Conservation (phyloP, 441 rosid species). For the Erodium texanum region DNA sequence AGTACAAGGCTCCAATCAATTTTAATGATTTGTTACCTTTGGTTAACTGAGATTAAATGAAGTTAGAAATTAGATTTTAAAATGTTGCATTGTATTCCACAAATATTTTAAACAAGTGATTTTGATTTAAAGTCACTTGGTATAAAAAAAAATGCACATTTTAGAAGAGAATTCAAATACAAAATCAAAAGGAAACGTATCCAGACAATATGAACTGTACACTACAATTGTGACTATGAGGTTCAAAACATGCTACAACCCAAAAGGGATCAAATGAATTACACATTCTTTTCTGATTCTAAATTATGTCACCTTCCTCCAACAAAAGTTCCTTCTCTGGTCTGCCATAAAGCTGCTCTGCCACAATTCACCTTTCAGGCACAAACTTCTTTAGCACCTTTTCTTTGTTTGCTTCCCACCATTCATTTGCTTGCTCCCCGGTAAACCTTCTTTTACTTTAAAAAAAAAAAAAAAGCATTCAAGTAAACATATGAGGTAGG, state of each 20-base stretch:
- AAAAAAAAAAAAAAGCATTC: neutral
- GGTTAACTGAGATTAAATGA: too few relatives aligned
- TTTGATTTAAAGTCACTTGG: too few relatives aligned
- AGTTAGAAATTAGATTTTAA: too few relatives aligned
- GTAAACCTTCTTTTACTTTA: constrained; percentile 69
- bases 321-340: too few relatives aligned
- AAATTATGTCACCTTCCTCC: neutral
- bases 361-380: neutral
- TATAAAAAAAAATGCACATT: neutral
- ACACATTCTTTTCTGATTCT: neutral
- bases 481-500: too few relatives aligned
- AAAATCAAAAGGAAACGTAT: neutral
- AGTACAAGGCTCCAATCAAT: too few relatives aligned
- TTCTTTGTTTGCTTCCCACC: constrained; percentile 94
- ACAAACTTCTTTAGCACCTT: constrained; percentile 32
- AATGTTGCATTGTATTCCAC: too few relatives aligned
- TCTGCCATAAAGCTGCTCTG: too few relatives aligned
- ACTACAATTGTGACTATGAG: neutral
- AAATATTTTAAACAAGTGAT: too few relatives aligned
- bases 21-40: too few relatives aligned
- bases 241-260: too few relatives aligned
- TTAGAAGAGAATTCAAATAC: neutral
- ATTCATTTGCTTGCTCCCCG: constrained; percentile 83
- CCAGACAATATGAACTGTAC: too few relatives aligned
- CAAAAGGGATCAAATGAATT: neutral